Evolutionary conservation across 75 land plant genomes (phyloP), one percentile per base, ranked within the genome.

Genomic region (Pseudotsuga menziesii): DNA sequence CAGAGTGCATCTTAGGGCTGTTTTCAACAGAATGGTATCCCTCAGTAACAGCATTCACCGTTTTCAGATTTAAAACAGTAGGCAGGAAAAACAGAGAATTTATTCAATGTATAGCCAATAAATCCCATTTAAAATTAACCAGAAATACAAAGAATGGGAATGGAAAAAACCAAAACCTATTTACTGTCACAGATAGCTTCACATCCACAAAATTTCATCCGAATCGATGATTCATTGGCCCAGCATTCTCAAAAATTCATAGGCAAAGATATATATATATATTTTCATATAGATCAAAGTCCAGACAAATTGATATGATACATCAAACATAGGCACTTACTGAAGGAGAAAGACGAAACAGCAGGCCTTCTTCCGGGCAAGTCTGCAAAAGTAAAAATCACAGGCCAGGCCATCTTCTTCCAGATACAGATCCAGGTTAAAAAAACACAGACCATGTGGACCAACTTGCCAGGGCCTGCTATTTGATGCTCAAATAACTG

Each of bases 291-390:
- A 48, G 54, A 48, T 48, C 54, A 48, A 64, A 64, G 72, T 69
- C 72, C 52, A 69, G 32, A 69, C 69, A 69, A 69, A 69, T 69
- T 44, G 48, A 69, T 69, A 69, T 69, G 72, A 69, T 69, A 69
- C 72, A 69, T 39, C 44, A 69, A 69, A 69, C 72, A 41, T 41
- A 69, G 41, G 23, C 41, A 69, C 72, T 69, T 69, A 69, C 72
- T 69, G 48, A 63, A 16, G 67, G 35, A 32, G 70, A 69, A 41
- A 41, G 48, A 36, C 23, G 41, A 20, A 64, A 64, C 69, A 64
- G 17, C 16, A 5, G 41, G 69, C 69, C 69, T 64, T 17, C 39
- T 64, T 64, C 41, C 32, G 69, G 39, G 35, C 9, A 64, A 32
- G 69, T 36, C 32, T 36, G 19, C 36, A 19, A 29, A 36, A 16